These are phyloP conservation scores for Aureobasidium sp. DNA, from an alignment of 2,329 filamentous ascomycete species.

Conservation along the genomic window DNA sequence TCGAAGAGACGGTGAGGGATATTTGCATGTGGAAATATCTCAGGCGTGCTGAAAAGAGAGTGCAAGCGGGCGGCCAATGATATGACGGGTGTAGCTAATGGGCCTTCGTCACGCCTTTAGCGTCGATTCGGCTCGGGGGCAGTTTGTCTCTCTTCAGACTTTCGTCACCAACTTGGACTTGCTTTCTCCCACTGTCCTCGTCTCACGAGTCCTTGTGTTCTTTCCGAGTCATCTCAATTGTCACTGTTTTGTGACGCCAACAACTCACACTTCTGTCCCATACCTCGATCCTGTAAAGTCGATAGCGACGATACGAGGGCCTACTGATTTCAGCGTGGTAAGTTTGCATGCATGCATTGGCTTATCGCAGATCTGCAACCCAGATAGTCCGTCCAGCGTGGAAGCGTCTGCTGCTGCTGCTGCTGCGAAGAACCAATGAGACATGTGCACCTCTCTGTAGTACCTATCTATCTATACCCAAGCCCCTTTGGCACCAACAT, in stretches of 20 bases:
- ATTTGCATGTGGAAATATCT: neutral
- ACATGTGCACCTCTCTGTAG: neutral
- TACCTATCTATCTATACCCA: neutral
- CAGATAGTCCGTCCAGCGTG: neutral
- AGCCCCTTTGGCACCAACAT: neutral
- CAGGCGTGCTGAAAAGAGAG: neutral
- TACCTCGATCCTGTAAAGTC: neutral
- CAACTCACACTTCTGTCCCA: neutral
- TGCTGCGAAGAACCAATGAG: constrained; percentile 2
- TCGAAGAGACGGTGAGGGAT: neutral
- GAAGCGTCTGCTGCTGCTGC: neutral
- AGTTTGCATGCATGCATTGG: constrained; percentile 11
- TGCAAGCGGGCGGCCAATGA: constrained; percentile 8
- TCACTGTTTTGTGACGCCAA: neutral
- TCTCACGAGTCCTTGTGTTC: constrained; percentile 6
- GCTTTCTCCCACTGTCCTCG: constrained; percentile 2
- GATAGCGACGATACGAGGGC: neutral
- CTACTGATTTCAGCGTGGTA: constrained; percentile 5
- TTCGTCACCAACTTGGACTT: constrained; percentile 1
- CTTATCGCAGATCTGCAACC: constrained; percentile 12
- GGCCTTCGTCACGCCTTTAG: neutral
- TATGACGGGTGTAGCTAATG: constrained; percentile 7
- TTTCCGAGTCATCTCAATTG: neutral
- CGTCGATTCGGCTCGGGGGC: constrained; percentile 9
- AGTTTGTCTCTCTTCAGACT: constrained; percentile 5